Evolutionary conservation across 148 eudicot species (phyloP), one percentile per base, ranked within the genome.

Genomic region (Diospyros kaki): DNA sequence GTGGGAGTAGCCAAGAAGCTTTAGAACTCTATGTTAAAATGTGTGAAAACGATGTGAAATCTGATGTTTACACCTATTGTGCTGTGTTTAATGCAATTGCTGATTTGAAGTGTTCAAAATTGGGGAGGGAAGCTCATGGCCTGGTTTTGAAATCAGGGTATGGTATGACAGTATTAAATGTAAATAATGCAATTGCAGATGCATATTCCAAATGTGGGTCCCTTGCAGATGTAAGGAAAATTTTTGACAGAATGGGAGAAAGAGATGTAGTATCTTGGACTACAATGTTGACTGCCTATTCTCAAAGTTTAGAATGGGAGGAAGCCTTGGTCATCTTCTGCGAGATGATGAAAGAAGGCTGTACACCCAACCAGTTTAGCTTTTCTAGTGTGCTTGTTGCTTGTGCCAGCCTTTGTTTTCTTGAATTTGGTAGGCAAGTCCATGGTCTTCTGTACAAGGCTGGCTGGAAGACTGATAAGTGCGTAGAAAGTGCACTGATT

Each of bases 161-260:
- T 65, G 58, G 53, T 62, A 64, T 54, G 56, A 51, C 40, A 42
- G 56, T 43, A 56, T 17, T 65, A 28, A 75, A 53, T 58, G 72
- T 80, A 41, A 73, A 55, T 6, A 79, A 80, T 66, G 82, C 82
- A 46, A 58, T 80, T 64, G 75, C 75, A 58, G 75, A 80, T 75
- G 82, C 82, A 15, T 80, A 80, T 80, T 75, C 82, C 46, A 80
- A 80, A 76, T 80, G 83, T 50, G 76, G 76, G 54, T 71, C 73
- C 9, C 72, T 76, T 66, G 83, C 71, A 45, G 73, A 80, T 46
- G 76, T 76, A 28, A 67, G 41, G 41, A 80, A 76, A 18, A n/a
- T 76, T 14, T 80, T 80, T 67, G 71, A 72, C 69, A 59, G 64
- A 28, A 72, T 76, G 76, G 46, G 58, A 64, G 64, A 62, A 28